These are phyloP conservation scores for Colletotrichum gloeosporioides DNA, from an alignment of 2,329 filamentous ascomycete genomes.

Conservation along the genomic window DNA sequence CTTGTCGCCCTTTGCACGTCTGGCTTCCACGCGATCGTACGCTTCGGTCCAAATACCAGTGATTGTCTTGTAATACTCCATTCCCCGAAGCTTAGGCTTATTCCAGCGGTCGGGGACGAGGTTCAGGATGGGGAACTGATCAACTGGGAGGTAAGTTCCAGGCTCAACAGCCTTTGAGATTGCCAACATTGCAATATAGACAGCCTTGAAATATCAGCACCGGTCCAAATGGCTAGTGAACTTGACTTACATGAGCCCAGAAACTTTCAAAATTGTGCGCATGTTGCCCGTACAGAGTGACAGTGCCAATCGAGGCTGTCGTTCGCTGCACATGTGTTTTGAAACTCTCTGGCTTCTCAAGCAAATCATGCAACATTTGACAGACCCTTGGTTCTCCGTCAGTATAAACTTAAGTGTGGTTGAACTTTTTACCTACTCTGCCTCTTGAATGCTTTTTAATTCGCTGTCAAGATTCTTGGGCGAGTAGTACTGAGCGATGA, in stretches of 20 bases:
- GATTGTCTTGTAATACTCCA: slow-evolving; percentile 43
- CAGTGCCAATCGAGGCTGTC: neutral
- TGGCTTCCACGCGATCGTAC: slow-evolving; percentile 34
- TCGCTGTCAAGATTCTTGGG: slow-evolving; percentile 48
- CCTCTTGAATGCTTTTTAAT: slow-evolving; percentile 47
- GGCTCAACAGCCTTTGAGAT: slow-evolving; percentile 46
- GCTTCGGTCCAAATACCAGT: slow-evolving; percentile 43
- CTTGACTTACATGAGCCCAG: neutral
- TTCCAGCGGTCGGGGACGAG: slow-evolving; percentile 46
- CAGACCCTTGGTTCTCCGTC: neutral
- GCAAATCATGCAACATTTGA: neutral
- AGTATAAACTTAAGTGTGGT: neutral
- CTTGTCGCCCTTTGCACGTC: slow-evolving; percentile 30
- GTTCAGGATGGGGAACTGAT: slow-evolving; percentile 49
- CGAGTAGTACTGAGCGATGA: slow-evolving; percentile 50
- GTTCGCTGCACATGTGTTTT: neutral
- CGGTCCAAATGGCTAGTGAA: fast-evolving
- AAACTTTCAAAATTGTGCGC: neutral
- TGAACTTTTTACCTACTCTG: slow-evolving; percentile 39
- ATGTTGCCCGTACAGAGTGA: neutral
- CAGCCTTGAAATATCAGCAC: neutral
- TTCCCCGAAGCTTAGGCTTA: slow-evolving; percentile 42
- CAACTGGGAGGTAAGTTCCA: slow-evolving; percentile 53
- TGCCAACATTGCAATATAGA: neutral
- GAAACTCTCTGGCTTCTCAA: neutral